phyloP scores from a whole-genome alignment of 306 rosid genomes.

The Malus sieversii region DNA sequence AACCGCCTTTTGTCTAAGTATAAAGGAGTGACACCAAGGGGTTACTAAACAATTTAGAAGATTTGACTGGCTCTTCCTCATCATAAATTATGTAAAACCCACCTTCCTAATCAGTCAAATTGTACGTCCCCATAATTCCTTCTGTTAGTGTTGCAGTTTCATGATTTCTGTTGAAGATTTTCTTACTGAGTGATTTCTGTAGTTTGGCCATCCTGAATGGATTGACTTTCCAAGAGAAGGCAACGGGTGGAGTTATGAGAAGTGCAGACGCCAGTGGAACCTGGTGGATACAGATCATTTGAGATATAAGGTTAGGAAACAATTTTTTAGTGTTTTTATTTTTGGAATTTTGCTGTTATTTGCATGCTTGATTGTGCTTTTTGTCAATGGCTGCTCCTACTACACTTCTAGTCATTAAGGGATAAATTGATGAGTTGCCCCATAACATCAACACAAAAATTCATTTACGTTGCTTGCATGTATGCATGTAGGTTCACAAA shows the following conservation, averaged over 20 bases:
- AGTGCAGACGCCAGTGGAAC: slow-evolving; percentile 94
- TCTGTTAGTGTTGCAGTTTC: background rate
- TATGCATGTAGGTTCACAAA: background rate
- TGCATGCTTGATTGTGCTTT: background rate
- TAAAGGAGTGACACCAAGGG: too few species aligned
- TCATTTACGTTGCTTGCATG: background rate
- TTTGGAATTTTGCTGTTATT: background rate
- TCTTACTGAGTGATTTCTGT: background rate
- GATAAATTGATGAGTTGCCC: background rate
- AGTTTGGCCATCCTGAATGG: slow-evolving; percentile 99
- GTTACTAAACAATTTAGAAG: background rate
- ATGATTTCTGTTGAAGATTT: background rate
- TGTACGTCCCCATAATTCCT: background rate
- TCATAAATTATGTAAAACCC: background rate
- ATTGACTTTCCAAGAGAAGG: slow-evolving; percentile 99
- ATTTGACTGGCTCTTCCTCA: background rate
- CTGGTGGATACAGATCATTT: slow-evolving; percentile 75
- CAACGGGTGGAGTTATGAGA: slow-evolving; percentile 93
- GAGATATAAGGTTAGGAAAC: slow-evolving; percentile 64
- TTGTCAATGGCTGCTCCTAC: background rate
- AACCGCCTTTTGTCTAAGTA: background rate
- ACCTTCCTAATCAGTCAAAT: background rate
- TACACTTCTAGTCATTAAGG: background rate
- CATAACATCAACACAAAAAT: background rate
- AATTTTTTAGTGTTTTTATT: background rate